A percentile compares a stretch with the other conserved stretches of the same genome.
phyloP scores from a whole-genome alignment of 148 eudicot species.

The Pouteria glomerata region DNA sequence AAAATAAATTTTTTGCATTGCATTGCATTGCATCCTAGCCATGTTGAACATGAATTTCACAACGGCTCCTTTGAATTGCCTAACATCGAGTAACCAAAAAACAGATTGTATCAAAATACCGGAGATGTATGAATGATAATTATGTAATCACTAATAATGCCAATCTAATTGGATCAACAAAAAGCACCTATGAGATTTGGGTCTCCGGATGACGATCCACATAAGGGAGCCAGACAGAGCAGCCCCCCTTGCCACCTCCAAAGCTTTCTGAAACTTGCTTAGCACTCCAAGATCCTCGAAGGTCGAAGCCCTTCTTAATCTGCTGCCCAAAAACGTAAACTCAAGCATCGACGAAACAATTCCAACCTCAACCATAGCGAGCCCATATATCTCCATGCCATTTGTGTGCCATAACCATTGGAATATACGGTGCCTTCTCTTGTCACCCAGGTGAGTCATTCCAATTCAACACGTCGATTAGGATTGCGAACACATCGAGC shows the following conservation, averaged over 20 bases:
- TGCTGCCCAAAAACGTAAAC: conserved; percentile 72
- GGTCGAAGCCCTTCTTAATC: conserved; percentile 75
- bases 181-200: conserved; percentile 16
- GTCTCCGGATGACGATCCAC: conserved; percentile 28
- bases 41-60: too few species aligned
- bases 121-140: too few species aligned
- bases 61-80: too few species aligned
- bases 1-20: too few species aligned
- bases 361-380: conserved; percentile 66
- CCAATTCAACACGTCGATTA: conserved; percentile 77
- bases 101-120: too few species aligned
- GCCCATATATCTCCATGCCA: conserved; percentile 62
- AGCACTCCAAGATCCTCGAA: conserved; percentile 66
- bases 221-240: conserved; percentile 67
- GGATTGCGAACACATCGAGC: conserved; percentile 39
- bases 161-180: too few species aligned
- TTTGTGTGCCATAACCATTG: conserved; percentile 90
- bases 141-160: too few species aligned
- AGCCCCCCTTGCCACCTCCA: conserved; percentile 21
- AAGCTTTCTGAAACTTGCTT: conserved; percentile 51
- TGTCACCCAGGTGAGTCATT: conserved; percentile 80
- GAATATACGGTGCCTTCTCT: conserved; percentile 65
- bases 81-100: too few species aligned
- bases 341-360: conserved; percentile 65
- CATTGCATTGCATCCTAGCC: too few species aligned